Base-by-base conservation (phyloP, 2,329 filamentous ascomycete genomes). In the Fusarium sp. region DNA sequence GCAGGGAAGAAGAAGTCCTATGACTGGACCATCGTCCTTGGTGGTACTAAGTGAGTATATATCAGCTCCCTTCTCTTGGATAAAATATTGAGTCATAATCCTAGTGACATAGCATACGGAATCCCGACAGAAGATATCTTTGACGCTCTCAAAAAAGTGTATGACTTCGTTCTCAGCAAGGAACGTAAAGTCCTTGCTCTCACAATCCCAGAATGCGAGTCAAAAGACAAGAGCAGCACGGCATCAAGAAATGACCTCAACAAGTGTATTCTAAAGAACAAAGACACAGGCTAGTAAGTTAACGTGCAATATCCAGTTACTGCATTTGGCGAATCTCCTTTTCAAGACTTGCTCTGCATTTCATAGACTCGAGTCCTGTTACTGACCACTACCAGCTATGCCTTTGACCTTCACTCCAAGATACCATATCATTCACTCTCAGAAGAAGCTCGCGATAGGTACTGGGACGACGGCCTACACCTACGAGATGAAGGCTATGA, bases 391-490 rank as follows among this genome's bases (percentile, higher is more conserved):
- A 59, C 83, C 61, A 89, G 87, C 73, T 80, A 86, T 74, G 76
- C 81, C 19, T 87, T 87, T 67, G 87, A 91, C 71, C 81, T 91
- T 20, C 74, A 83, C 68, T 73, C 77, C 24, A 82, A 81, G 11
- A 77, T 91, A 7, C 86, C 88, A 1, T 89, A 84, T 68, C 81
- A 82, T 66, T 71, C 74, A 17, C 82, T 90, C 71, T 72, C 80
- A 3, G 75, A 81, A 9, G 72, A 78, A 1, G 81, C 86, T 56
- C 80, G 81, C 21, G 64, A 78, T 3, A 78, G 77, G 56, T 85
- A 87, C 69, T 91, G 88, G 86, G 82, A 88, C 65, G 88, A 91
- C 76, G 82, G 82, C 19, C 66, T 90, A 21, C 88, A 91, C 76
- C 79, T 90, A 11, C 85, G 83, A 1, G 75, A 79, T 0, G 81